phyloP scores from a whole-genome alignment of 1,284 basidiomycete genomes.

The Ceratobasidium sp. region DNA sequence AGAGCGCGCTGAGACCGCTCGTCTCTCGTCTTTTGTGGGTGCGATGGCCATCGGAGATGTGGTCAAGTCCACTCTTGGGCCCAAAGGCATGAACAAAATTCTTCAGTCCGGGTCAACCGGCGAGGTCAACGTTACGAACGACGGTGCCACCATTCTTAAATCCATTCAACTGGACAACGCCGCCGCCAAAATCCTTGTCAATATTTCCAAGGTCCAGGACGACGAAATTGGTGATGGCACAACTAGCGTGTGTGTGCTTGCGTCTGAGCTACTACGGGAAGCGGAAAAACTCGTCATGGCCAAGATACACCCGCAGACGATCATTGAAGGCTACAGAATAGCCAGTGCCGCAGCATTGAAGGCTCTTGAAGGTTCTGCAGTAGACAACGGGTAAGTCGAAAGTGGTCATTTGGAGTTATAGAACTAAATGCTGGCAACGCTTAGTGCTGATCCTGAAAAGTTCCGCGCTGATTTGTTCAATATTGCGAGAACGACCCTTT shows the following conservation, averaged over 20 bases:
- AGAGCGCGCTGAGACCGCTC: slow-evolving; percentile 98
- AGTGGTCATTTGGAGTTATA: slow-evolving; percentile 16
- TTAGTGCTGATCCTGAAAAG: slow-evolving; percentile 72
- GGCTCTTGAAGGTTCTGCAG: slow-evolving; percentile 83
- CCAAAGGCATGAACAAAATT: slow-evolving; percentile 98
- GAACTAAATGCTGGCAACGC: slow-evolving; percentile 18
- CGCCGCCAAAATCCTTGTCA: slow-evolving; percentile 98
- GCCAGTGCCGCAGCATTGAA: slow-evolving; percentile 87
- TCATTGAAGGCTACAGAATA: slow-evolving; percentile 97
- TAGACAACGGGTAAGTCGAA: slow-evolving; percentile 80
- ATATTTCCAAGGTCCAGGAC: slow-evolving; percentile 99
- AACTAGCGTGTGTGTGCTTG: slow-evolving; percentile 92
- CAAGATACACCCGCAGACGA: slow-evolving; percentile 99
- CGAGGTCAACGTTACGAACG: slow-evolving; percentile 97
- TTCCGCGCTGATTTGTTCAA: slow-evolving; percentile 95
- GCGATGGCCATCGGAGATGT: slow-evolving; percentile 97
- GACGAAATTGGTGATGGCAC: slow-evolving; percentile 99
- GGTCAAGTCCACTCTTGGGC: slow-evolving; percentile 97
- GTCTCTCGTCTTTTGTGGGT: slow-evolving; percentile 97
- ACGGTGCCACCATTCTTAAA: slow-evolving; percentile 98
- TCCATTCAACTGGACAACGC: slow-evolving; percentile 98
- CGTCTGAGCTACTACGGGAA: slow-evolving; percentile 91
- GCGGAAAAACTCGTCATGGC: slow-evolving; percentile 94
- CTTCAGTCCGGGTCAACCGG: slow-evolving; percentile 91
- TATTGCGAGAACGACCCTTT: slow-evolving; percentile 95